Percentiles rank a stretch among this genome's conserved stretches.
These are phyloP conservation scores for Coniferiporia weirii DNA, from an alignment of 1,284 basidiomycete species.

Conservation along the genomic window DNA sequence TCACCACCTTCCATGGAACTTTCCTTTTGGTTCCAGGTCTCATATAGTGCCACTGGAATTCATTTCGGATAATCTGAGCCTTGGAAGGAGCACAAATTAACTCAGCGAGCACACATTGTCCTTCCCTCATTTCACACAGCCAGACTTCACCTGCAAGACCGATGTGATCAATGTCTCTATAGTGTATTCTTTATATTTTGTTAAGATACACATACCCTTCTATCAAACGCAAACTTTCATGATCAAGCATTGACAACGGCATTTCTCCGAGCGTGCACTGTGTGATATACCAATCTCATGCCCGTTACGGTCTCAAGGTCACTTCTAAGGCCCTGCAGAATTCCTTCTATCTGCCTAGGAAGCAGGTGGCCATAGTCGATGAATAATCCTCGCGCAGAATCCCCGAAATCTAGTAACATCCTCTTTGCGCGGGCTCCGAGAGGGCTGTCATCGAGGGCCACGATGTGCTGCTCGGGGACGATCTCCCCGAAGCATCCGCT, in stretches of 20 bases:
- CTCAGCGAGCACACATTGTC: too few species aligned
- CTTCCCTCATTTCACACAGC: too few species aligned
- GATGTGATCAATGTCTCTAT: not conserved
- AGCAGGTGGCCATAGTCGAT: constrained; percentile 29
- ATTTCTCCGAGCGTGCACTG: constrained; percentile 30
- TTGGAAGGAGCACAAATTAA: too few species aligned
- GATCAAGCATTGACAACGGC: not conserved
- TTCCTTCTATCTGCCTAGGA: constrained; percentile 30
- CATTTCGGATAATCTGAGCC: too few species aligned
- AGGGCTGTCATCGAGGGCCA: constrained; percentile 26
- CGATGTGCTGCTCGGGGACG: not conserved
- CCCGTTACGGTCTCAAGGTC: constrained; percentile 40
- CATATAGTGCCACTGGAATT: too few species aligned
- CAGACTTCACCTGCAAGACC: too few species aligned
- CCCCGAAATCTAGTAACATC: constrained; percentile 29
- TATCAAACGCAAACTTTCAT: not conserved
- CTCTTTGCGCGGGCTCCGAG: constrained; percentile 31
- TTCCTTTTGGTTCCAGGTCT: too few species aligned
- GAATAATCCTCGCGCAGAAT: constrained; percentile 38
- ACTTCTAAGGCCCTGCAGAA: constrained; percentile 35
- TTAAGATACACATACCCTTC: not conserved
- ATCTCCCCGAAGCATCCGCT: constrained; percentile 19
- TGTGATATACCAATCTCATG: constrained; percentile 37
- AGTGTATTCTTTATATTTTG: not conserved
- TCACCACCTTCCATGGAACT: too few species aligned